phyloP scores from a whole-genome alignment of 2,329 filamentous ascomycete genomes.

The Apiospora arundinis region DNA sequence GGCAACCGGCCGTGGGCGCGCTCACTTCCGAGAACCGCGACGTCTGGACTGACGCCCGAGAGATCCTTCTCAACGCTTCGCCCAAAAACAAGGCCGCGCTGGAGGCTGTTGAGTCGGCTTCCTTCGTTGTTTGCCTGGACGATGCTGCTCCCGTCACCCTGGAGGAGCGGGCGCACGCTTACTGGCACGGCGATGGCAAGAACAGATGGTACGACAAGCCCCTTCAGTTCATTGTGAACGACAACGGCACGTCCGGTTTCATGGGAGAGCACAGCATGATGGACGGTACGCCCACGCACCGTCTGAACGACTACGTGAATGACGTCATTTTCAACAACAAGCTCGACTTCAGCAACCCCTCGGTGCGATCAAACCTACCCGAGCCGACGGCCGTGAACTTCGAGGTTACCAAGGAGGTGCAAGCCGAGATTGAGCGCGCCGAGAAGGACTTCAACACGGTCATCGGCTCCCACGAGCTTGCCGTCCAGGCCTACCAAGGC shows the following conservation, averaged over 20 bases:
- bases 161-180: constrained; percentile 92
- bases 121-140: constrained; percentile 92
- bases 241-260: constrained; percentile 97
- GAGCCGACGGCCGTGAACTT: constrained; percentile 82
- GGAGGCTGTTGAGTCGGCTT: constrained; percentile 83
- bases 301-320: constrained; percentile 94
- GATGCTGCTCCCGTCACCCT: constrained; percentile 90
- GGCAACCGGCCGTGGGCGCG: constrained; percentile 76
- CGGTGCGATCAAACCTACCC: constrained; percentile 80
- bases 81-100: constrained; percentile 80
- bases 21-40: constrained; percentile 94
- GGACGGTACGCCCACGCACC: constrained; percentile 97
- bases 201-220: constrained; percentile 99
- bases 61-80: constrained; percentile 76
- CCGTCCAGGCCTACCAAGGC: constrained; percentile 93
- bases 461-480: constrained; percentile 87
- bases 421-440: constrained; percentile 80
- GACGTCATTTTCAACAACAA: constrained; percentile 93
- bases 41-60: constrained; percentile 85
- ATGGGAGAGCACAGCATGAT: constrained; percentile 99
- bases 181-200: constrained; percentile 96
- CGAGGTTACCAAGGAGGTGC: constrained; percentile 74
- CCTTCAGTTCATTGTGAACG: constrained; percentile 95
- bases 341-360: constrained; percentile 83
- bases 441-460: constrained; percentile 79